Evolutionary conservation across 225 moss, liverwort and hornwort species (phyloP), one percentile per base, ranked within the genome.

Genomic region (Bryoerythrophyllum caledonicum): DNA sequence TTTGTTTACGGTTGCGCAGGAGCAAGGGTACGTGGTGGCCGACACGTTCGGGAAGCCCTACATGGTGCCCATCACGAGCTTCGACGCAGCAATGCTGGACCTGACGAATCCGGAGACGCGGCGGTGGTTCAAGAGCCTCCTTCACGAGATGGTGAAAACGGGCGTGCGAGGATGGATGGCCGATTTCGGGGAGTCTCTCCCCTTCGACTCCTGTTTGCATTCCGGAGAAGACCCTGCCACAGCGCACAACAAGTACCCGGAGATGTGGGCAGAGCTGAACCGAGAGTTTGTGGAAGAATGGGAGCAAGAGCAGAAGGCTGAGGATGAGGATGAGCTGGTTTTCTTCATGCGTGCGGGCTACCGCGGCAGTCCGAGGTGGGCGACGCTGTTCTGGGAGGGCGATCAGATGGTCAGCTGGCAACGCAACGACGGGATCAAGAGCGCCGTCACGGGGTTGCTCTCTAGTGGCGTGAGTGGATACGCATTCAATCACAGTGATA

Each of bases 351-450:
- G 95, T 2, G 90, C 91, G 0, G 95, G 91, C 1, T 91, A 89
- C 83, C 85, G 95, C 38, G 85, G 82, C 2, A 93, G 95, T 69
- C 87, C 95, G 14, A 82, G 84, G 19, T 96, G 84, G 88, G 91
- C 91, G 70, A 96, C 93, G 4, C 49, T 96, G 76, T 96, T 96
- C 70, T 96, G 93, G 95, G 87, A 82, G 65, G 95, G 95, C 30
- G 95, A 96, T 43, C 95, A 96, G 77, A 96, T 96, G 95, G 95
- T 91, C 7, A 96, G 95, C 75, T 96, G 95, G 95, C 93, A 92
- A 67, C 80, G 83, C 0, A 82, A 96, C 64, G 93, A 96, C 37
- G 95, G 95, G 2, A 93, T 96, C 80, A 96, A 96, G 65, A 96
- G 95, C 63, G 93, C 95, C 0, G 91, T 96, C 6, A 91, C 91